phyloP scores from a whole-genome alignment of 1,284 basidiomycete genomes.

The Leccinum angustisporum region DNA sequence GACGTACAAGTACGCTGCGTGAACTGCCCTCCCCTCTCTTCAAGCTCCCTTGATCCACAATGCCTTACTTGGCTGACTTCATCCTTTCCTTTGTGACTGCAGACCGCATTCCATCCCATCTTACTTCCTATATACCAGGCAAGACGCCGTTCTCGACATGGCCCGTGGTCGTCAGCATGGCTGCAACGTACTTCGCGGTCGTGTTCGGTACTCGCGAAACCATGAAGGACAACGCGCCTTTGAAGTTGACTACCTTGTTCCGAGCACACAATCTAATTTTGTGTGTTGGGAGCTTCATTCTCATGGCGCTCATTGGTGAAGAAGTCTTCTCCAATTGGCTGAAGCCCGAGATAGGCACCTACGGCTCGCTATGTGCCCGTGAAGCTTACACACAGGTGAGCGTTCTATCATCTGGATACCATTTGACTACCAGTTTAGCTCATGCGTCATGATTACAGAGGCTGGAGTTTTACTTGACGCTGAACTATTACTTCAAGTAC shows the following conservation, averaged over 20 bases:
- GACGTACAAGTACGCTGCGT: conserved; percentile 10
- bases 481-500: conserved; percentile 97
- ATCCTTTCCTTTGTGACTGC: conserved; percentile 52
- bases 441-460: conserved; percentile 42
- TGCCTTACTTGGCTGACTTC: conserved; percentile 71
- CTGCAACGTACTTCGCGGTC: conserved; percentile 79
- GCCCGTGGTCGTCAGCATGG: conserved; percentile 64
- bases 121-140: conserved; percentile 67
- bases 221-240: conserved; percentile 76
- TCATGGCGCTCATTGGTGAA: conserved; percentile 84
- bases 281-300: conserved; percentile 74
- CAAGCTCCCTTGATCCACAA: conserved; percentile 30
- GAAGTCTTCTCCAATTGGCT: conserved; percentile 78
- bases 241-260: conserved; percentile 83
- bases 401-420: conserved; percentile 16
- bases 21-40: too few relatives aligned
- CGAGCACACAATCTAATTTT: conserved; percentile 89
- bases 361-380: conserved; percentile 74
- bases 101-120: conserved; percentile 53
- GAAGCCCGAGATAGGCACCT: conserved; percentile 71
- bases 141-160: conserved; percentile 79
- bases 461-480: conserved; percentile 88
- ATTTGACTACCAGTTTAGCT: conserved; percentile 12
- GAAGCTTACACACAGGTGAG: conserved; percentile 81
- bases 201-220: conserved; percentile 84